Conservation (phyloP, 495 filamentous ascomycete genomes). For the Chaetomium cochliodes region DNA sequence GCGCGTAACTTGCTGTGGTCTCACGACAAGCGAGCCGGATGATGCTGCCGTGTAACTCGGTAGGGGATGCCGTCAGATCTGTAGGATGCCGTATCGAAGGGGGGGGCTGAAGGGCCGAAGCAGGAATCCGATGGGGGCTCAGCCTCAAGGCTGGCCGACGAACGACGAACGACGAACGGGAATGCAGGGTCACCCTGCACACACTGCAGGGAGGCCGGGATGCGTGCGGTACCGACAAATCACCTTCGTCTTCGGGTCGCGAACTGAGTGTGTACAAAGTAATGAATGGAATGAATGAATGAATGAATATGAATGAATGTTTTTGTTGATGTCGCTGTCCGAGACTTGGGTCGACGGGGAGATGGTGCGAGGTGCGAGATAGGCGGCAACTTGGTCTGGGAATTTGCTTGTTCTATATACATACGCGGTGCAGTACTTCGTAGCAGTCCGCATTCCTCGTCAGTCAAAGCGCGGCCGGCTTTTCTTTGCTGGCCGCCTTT, state of each 20-base stretch:
- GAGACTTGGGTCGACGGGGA: no score
- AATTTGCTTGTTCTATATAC: no score
- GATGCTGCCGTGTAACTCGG: constrained; percentile 5
- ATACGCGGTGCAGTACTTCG: no score
- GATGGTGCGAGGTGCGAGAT: no score
- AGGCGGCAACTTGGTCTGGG: no score
- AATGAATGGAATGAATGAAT: no score
- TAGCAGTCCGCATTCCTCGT: no score
- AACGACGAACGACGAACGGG: not conserved
- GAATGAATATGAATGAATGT: no score
- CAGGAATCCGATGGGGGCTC: not conserved
- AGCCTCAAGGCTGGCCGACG: not conserved
- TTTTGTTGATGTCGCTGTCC: not conserved
- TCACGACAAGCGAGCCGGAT: not conserved
- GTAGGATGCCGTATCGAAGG: not conserved
- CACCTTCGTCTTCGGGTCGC: not conserved
- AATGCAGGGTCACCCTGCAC: constrained; percentile 3
- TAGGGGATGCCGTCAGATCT: not conserved
- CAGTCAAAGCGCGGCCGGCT: no score
- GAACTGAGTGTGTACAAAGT: not conserved
- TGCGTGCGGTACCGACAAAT: not conserved
- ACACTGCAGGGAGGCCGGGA: constrained; percentile 1
- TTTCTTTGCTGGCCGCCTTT: no score
- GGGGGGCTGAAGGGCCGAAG: not conserved
- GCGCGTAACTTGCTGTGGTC: not conserved